phyloP scores from a whole-genome alignment of 257 asterid species.

The Solanum lignicaule region DNA sequence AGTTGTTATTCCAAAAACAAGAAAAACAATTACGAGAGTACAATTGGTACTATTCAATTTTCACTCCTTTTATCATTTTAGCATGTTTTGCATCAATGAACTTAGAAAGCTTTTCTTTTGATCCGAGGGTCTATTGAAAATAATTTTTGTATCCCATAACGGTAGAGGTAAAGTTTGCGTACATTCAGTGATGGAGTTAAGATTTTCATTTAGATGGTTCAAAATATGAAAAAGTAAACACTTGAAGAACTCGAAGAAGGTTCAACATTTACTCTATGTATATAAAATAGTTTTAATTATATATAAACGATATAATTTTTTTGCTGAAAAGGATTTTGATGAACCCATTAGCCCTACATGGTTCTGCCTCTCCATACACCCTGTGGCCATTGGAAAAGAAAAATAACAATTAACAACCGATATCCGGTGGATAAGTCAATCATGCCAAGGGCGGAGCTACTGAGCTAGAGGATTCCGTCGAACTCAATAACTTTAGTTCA shows the following conservation, averaged over 20 bases:
- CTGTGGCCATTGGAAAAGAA: background rate
- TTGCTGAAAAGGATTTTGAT: background rate
- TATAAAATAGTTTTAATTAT: too few relatives aligned
- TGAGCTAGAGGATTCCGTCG: background rate
- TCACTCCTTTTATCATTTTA: background rate
- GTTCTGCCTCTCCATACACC: background rate
- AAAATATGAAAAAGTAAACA: background rate
- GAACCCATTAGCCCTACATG: background rate
- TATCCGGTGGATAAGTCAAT: background rate
- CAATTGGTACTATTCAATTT: background rate
- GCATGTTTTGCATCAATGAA: background rate
- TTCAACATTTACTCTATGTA: too few relatives aligned
- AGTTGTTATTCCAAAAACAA: background rate
- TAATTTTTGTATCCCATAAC: background rate
- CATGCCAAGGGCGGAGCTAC: background rate
- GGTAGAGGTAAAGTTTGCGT: rapidly evolving
- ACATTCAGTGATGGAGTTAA: background rate
- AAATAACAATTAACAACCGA: background rate
- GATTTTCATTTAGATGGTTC: background rate
- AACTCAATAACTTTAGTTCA: background rate
- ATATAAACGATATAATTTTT: too few relatives aligned
- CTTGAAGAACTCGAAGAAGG: background rate
- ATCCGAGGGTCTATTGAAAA: background rate
- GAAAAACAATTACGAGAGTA: background rate
- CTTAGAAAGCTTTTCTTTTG: background rate